Conservation (phyloP, 345 rosid genomes). For the Populus nigra region DNA sequence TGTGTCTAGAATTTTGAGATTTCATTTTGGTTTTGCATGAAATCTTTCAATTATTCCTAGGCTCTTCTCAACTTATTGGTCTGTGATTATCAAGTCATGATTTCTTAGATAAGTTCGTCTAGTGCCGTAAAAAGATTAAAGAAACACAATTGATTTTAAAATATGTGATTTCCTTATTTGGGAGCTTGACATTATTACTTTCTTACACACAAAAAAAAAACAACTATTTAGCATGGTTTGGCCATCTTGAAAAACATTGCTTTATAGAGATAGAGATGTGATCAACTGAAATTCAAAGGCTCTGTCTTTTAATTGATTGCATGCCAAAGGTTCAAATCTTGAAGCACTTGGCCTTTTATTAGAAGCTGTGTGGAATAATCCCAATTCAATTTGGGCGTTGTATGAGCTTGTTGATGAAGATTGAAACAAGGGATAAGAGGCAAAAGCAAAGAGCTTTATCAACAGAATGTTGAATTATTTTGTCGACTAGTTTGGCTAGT, state of each 20-base stretch:
- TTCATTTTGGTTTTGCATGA: conserved; percentile 1
- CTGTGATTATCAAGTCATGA: not conserved
- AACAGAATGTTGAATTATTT: not conserved
- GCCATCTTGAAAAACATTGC: not conserved
- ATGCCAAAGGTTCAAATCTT: not conserved
- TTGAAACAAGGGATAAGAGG: not conserved
- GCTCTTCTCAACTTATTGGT: not conserved
- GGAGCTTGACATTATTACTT: not conserved
- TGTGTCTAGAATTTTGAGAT: not conserved
- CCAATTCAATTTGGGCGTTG: not conserved
- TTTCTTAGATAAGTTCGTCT: not conserved
- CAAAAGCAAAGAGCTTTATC: not conserved
- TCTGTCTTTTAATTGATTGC: not conserved
- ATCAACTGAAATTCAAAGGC: not conserved
- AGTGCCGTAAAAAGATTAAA: not conserved
- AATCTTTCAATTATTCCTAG: not conserved
- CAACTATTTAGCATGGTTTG: not conserved
- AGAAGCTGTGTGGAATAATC: not conserved
- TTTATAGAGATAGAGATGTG: not conserved
- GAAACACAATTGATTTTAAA: not conserved
- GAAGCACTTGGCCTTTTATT: not conserved
- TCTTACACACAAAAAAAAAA: not conserved
- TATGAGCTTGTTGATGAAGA: not conserved
- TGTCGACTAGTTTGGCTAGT: not conserved
- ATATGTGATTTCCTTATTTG: not conserved